phyloP scores from a whole-genome alignment of 805 yeast genomes.

The Torulaspora gathmanii region DNA sequence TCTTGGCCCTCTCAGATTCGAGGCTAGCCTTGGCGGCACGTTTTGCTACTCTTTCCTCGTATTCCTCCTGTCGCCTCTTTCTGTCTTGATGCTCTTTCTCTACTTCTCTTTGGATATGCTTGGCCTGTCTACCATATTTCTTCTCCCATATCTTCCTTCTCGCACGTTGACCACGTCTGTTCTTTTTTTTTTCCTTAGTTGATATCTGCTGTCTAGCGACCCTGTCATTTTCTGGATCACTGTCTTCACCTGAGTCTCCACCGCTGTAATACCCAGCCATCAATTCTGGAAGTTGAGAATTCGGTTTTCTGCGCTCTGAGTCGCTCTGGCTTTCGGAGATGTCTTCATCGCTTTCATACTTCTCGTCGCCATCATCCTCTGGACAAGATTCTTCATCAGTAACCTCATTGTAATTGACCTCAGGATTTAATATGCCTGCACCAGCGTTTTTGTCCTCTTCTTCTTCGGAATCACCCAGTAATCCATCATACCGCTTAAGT shows the following conservation, averaged over 20 bases:
- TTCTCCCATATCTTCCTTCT: slow-evolving; percentile 95
- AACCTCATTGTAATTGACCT: slow-evolving; percentile 45
- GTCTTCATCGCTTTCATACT: not conserved
- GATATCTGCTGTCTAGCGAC: slow-evolving; percentile 39
- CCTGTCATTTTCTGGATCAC: slow-evolving; percentile 47
- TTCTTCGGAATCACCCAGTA: slow-evolving; percentile 38
- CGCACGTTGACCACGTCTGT: slow-evolving; percentile 95
- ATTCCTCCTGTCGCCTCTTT: slow-evolving; percentile 57
- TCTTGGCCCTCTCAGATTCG: slow-evolving; percentile 37
- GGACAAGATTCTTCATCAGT: slow-evolving; percentile 62
- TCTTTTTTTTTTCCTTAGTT: slow-evolving; percentile 53
- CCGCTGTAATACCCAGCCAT: slow-evolving; percentile 82
- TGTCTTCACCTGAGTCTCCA: slow-evolving; percentile 58
- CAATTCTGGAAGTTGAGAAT: slow-evolving; percentile 56
- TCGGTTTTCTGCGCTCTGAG: slow-evolving; percentile 26
- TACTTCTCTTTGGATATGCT: slow-evolving; percentile 68
- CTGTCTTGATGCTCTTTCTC: slow-evolving; percentile 51
- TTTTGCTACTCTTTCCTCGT: slow-evolving; percentile 65
- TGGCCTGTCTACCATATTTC: slow-evolving; percentile 81
- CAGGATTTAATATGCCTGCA: slow-evolving; percentile 27
- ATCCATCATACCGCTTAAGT: slow-evolving; percentile 36
- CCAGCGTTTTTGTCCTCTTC: slow-evolving; percentile 42
- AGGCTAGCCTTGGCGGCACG: slow-evolving; percentile 51
- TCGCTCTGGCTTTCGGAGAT: slow-evolving; percentile 29
- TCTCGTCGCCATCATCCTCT: slow-evolving; percentile 32